Evolutionary conservation across 441 rosid species (phyloP).

Genomic region (Gossypium armourianum): DNA sequence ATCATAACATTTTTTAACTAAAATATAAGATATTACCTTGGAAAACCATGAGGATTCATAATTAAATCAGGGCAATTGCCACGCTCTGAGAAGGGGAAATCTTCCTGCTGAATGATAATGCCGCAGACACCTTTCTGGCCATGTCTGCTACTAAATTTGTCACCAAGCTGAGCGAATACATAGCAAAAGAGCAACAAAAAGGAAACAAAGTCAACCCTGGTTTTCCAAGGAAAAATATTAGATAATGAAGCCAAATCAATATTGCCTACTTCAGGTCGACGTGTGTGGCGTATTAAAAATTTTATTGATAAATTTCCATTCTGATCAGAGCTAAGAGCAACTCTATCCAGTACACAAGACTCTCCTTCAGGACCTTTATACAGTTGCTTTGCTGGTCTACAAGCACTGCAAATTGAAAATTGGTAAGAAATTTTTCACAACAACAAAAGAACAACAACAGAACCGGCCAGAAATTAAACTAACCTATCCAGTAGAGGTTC

Average conservation of each 20-base stretch:
- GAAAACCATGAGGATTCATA: slow-evolving; percentile 98
- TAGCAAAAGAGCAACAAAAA: slow-evolving; percentile 12
- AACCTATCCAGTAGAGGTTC: slow-evolving; percentile 40
- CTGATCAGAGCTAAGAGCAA: slow-evolving; percentile 56
- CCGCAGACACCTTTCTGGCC: slow-evolving; percentile 98
- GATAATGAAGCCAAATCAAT: background rate
- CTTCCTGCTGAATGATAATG: slow-evolving; percentile 85
- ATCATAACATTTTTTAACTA: background rate
- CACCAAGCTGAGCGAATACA: slow-evolving; percentile 53
- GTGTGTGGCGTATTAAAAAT: slow-evolving; percentile 72
- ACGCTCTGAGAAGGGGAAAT: slow-evolving; percentile 87
- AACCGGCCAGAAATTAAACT: slow-evolving; percentile 8
- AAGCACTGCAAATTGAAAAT: slow-evolving; percentile 39
- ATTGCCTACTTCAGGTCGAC: slow-evolving; percentile 74
- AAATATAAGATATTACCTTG: slow-evolving; percentile 46
- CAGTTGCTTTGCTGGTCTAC: slow-evolving; percentile 38
- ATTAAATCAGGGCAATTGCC: slow-evolving; percentile 94
- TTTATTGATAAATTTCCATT: slow-evolving; percentile 43
- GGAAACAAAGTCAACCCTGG: background rate
- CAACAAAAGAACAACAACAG: background rate
- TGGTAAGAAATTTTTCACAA: slow-evolving; percentile 7
- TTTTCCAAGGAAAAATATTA: background rate
- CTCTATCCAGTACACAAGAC: slow-evolving; percentile 70
- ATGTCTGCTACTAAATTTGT: slow-evolving; percentile 95
- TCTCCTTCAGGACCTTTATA: slow-evolving; percentile 75